Evolutionary conservation across 768 basidiomycete species (phyloP).

Genomic region (Brasilioporus rufonigricans): DNA sequence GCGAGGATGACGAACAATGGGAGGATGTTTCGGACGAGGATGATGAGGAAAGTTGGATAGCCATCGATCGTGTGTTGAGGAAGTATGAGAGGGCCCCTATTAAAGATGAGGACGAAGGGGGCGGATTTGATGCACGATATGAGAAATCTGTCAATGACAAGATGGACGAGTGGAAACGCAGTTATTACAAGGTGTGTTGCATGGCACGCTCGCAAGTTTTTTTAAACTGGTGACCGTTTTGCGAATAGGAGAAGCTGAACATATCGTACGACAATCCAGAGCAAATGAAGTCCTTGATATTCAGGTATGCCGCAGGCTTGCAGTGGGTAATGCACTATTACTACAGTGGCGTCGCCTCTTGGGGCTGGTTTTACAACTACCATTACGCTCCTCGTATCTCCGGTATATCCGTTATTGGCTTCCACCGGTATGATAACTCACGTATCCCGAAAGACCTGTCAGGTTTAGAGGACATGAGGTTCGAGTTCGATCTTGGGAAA

Average conservation of each 20-base stretch:
- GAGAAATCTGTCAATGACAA: constrained; percentile 72
- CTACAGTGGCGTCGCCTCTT: constrained; percentile 94
- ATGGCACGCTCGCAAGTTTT: not conserved
- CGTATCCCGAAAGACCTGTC: constrained; percentile 45
- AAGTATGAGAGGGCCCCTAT: constrained; percentile 90
- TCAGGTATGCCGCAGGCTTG: constrained; percentile 86
- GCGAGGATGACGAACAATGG: constrained; percentile 49
- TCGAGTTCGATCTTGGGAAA: constrained; percentile 79
- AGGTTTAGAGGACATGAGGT: constrained; percentile 73
- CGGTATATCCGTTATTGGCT: constrained; percentile 46
- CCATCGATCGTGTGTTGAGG: constrained; percentile 76
- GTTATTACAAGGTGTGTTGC: constrained; percentile 85
- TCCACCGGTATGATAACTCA: not conserved
- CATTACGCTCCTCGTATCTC: constrained; percentile 97
- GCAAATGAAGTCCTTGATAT: constrained; percentile 68
- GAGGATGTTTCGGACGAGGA: constrained; percentile 50
- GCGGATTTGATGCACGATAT: constrained; percentile 76
- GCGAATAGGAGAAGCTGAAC: constrained; percentile 74
- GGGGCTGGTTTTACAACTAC: constrained; percentile 99
- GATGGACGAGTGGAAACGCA: constrained; percentile 90
- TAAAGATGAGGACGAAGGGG: constrained; percentile 64
- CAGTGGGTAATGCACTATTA: constrained; percentile 99
- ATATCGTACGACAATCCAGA: constrained; percentile 71
- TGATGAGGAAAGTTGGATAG: constrained; percentile 68
- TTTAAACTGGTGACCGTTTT: constrained; percentile 12